Evolutionary conservation across 345 rosid genomes (phyloP).

Genomic region (Moringa oleifera): DNA sequence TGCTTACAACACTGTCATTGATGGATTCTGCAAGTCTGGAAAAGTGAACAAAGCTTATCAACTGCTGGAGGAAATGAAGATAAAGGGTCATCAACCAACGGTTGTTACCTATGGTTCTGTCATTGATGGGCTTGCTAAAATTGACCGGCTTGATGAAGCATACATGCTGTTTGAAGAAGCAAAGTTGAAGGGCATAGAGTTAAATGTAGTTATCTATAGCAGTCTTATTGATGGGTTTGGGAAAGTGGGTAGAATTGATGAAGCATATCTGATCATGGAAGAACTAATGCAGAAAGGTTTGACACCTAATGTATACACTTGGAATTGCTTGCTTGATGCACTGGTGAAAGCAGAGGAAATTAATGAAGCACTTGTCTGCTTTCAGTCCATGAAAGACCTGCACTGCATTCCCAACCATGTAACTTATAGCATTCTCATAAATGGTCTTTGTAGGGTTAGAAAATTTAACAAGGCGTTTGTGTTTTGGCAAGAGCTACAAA

Average conservation of each 20-base stretch:
- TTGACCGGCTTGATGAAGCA: slow-evolving; percentile 96
- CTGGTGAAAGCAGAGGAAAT: slow-evolving; percentile 90
- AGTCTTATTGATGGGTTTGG: slow-evolving; percentile 97
- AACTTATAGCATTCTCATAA: slow-evolving; percentile 73
- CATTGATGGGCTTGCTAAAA: slow-evolving; percentile 81
- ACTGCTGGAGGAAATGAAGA: slow-evolving; percentile 93
- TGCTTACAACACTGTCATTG: slow-evolving; percentile 79
- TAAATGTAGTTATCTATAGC: slow-evolving; percentile 72
- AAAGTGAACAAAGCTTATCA: slow-evolving; percentile 88
- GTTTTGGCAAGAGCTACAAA: slow-evolving; percentile 98
- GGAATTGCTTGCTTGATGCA: slow-evolving; percentile 96
- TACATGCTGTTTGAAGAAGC: slow-evolving; percentile 97
- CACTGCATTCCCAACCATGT: slow-evolving; percentile 63
- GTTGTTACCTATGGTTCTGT: slow-evolving; percentile 92
- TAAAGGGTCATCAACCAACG: slow-evolving; percentile 68
- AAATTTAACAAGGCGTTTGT: slow-evolving; percentile 96
- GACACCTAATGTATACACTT: slow-evolving; percentile 69
- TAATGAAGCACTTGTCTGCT: slow-evolving; percentile 78
- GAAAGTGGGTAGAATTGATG: slow-evolving; percentile 92
- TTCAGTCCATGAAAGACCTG: slow-evolving; percentile 77
- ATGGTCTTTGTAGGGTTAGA: slow-evolving; percentile 81
- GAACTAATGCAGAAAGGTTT: slow-evolving; percentile 92
- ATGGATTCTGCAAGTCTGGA: slow-evolving; percentile 93
- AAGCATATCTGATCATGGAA: slow-evolving; percentile 92
- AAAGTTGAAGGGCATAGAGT: slow-evolving; percentile 62